Percentiles rank a stretch among this genome's conserved stretches.
Conservation (phyloP, 176 grass and related monocot genomes). For the Bonia amplexicaulis region DNA sequence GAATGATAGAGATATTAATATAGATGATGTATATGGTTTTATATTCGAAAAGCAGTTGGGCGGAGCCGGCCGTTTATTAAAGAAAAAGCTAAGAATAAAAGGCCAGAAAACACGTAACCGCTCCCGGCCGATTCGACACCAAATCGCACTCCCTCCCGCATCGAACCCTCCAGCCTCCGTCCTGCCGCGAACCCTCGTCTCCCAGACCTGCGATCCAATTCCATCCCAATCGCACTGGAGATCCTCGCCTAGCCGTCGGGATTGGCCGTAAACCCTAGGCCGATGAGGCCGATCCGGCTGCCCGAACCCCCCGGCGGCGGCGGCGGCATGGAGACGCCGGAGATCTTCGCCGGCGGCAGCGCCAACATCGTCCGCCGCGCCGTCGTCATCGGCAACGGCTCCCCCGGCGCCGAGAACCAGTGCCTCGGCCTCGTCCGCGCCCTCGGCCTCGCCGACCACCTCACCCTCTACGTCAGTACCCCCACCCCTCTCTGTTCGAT, state of each 20-base stretch:
- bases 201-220: background rate
- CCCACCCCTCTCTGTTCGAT: background rate
- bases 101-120: background rate
- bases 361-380: conserved; percentile 65
- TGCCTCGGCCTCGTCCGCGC: conserved; percentile 82
- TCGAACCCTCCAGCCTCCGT: background rate
- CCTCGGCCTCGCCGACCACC: conserved; percentile 65
- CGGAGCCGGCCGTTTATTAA: too few relatives aligned
- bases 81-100: too few relatives aligned
- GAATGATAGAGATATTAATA: too few relatives aligned
- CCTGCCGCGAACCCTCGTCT: background rate
- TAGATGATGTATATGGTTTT: too few relatives aligned
- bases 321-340: conserved; percentile 52
- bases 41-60: too few relatives aligned
- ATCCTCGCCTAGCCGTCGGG: background rate
- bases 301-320: conserved; percentile 65
- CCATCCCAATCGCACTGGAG: background rate
- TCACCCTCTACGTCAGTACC: conserved; percentile 62
- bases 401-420: conserved; percentile 76
- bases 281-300: conserved; percentile 84
- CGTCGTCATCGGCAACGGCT: conserved; percentile 79
- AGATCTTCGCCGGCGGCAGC: conserved; percentile 71
- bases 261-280: conserved; percentile 1
- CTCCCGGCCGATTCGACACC: background rate
- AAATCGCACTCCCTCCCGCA: background rate